phyloP scores from a whole-genome alignment of 352 stramenopile genomes.

The Phytophthora colocasiae region DNA sequence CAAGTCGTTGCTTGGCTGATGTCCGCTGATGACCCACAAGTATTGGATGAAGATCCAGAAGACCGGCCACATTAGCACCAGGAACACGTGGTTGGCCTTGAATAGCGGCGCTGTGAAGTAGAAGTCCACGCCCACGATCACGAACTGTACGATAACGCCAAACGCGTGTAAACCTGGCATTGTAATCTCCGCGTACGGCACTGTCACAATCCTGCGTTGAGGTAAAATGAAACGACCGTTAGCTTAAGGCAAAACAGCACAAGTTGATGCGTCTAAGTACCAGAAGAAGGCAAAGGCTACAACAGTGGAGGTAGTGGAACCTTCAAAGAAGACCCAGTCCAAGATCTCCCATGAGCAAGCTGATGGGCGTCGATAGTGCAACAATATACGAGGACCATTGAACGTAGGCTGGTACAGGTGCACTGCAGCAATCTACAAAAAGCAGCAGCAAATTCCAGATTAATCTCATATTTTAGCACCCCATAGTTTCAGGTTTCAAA shows the following conservation, averaged over 20 bases:
- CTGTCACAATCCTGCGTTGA: conserved; percentile 41
- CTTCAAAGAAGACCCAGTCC: conserved; percentile 74
- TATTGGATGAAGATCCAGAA: conserved; percentile 66
- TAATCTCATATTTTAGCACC: background rate
- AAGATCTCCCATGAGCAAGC: conserved; percentile 70
- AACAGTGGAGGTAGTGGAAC: conserved; percentile 52
- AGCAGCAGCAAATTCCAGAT: background rate
- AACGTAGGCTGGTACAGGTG: conserved; percentile 68
- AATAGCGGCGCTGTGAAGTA: conserved; percentile 69
- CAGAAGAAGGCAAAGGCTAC: conserved; percentile 64
- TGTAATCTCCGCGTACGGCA: conserved; percentile 44
- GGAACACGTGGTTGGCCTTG: conserved; percentile 67
- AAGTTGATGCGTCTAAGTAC: conserved; percentile 20
- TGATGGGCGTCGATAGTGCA: conserved; percentile 58
- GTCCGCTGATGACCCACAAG: conserved; percentile 59
- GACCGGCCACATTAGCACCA: conserved; percentile 64
- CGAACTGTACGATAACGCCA: conserved; percentile 48
- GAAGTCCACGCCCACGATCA: conserved; percentile 62
- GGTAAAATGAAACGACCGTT: conserved; percentile 2
- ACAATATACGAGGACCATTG: conserved; percentile 61
- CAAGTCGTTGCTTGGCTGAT: conserved; percentile 60
- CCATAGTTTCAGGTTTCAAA: background rate
- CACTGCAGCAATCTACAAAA: conserved; percentile 49
- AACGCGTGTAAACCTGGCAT: conserved; percentile 42
- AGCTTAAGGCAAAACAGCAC: background rate